Conservation (phyloP, 164 flowering plant species). For the Tetracentron sinense region DNA sequence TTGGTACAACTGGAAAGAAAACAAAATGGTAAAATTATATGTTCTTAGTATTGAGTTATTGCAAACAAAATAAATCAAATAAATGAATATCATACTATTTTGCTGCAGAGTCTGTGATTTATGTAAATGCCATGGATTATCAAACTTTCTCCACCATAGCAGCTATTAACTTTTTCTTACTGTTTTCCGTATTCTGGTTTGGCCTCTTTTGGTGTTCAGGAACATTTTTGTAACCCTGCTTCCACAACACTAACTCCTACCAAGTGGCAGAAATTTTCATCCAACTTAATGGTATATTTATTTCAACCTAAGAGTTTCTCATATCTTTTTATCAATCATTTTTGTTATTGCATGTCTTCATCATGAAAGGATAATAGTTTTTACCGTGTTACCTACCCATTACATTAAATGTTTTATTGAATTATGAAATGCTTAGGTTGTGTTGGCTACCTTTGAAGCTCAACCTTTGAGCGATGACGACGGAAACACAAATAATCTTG, state of each 20-base stretch:
- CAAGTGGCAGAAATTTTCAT: constrained; percentile 92
- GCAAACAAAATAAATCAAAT: too few species aligned
- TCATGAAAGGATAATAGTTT: neutral
- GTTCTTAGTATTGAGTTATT: too few species aligned
- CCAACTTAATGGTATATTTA: constrained; percentile 64
- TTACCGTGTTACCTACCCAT: neutral
- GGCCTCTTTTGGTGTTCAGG: constrained; percentile 45
- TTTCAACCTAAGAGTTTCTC: constrained; percentile 3
- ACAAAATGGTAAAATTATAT: too few species aligned
- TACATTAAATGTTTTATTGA: constrained; percentile 3
- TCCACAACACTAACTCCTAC: constrained; percentile 46
- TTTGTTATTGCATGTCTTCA: constrained; percentile 6
- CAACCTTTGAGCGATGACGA: constrained; percentile 95
- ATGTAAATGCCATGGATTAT: too few species aligned
- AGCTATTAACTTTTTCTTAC: neutral
- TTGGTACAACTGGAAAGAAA: too few species aligned
- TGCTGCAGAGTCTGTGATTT: too few species aligned
- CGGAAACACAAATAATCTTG: constrained; percentile 81
- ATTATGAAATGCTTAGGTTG: constrained; percentile 48
- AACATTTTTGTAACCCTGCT: constrained; percentile 77
- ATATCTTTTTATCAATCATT: neutral
- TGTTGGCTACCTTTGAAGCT: constrained; percentile 88
- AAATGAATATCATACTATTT: too few species aligned
- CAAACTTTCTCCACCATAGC: too few species aligned
- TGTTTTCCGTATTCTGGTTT: neutral